Evolutionary conservation across 192 early-diverging fungal species (phyloP).

Genomic region (Martensiomyces pterosporus): DNA sequence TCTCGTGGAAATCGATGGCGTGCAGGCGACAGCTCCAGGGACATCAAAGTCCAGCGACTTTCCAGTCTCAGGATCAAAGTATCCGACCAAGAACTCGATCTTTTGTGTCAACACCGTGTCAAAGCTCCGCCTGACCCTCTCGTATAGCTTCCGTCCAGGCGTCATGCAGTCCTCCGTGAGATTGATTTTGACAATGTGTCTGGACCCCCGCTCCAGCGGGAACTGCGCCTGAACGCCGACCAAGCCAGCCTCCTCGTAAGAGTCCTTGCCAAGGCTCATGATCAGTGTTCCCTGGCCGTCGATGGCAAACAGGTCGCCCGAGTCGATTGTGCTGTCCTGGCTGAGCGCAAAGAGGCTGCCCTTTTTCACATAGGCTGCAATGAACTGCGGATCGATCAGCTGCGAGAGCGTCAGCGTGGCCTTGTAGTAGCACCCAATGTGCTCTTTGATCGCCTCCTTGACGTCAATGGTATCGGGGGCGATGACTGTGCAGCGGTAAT

Average conservation of each 20-base stretch:
- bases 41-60: constrained; percentile 23
- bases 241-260: constrained; percentile 33
- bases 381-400: constrained; percentile 33
- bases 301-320: constrained; percentile 44
- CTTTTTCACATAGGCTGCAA: constrained; percentile 24
- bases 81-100: constrained; percentile 22
- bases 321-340: constrained; percentile 15
- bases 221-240: constrained; percentile 22
- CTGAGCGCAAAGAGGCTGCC: constrained; percentile 22
- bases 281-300: constrained; percentile 32
- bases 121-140: constrained; percentile 18
- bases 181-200: constrained; percentile 30
- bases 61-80: constrained; percentile 18
- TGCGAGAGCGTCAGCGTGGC: constrained; percentile 24
- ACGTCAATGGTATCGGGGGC: not conserved
- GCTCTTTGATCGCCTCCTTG: not conserved
- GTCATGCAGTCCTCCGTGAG: constrained; percentile 17
- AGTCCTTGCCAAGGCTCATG: constrained; percentile 42
- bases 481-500: constrained; percentile 31
- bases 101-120: constrained; percentile 13
- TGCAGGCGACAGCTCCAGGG: constrained; percentile 9
- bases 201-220: constrained; percentile 31
- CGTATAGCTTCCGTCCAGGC: constrained; percentile 33
- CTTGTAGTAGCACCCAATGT: constrained; percentile 20
- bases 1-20: not conserved